Evolutionary conservation across 1,284 basidiomycete genomes (phyloP), one percentile per base, ranked within the genome.

Genomic region (Tremellales sp.): DNA sequence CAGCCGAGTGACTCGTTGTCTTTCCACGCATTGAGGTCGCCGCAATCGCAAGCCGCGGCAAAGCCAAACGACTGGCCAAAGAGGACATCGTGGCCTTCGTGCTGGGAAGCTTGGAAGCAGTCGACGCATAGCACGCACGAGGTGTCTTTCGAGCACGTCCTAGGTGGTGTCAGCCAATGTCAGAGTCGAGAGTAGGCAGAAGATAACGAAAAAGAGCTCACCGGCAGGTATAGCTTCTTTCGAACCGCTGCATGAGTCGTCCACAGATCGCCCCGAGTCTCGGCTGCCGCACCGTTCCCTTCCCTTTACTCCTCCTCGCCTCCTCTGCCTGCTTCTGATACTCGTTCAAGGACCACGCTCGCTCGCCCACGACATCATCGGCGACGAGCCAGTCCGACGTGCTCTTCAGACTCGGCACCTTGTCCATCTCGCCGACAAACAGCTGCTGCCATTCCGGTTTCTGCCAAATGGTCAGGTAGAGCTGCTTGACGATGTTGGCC

Each of bases 21-120:
- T 25, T 81, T 77, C 89, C 90, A 95, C 2, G 88, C 88, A 63
- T 92, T 86, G 22, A 79, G 76, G 63, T 94, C 91, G 18, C 90
- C 89, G 61, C 92, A 95, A 71, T 94, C 91, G 66, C 92, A 95
- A 56, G 87, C 91, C 3, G 89, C 86, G 8, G 88, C 87, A 0
- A 87, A 86, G 61, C 93, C 86, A 54, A 90, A 87, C 9, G 87
- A 85, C 52, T 90, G 85, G 68, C 88, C 89, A 74, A 93, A 93
- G 52, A 85, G 85, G 57, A 94, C 83, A 57, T 90, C 92, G 74
- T 95, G 92, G 29, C 82, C 83, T 31, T 76, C 75, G 65, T 95
- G 92, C 53, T 85, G 78, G 16, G 86, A 86, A 1, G 86, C 80
- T 53, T 87, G 83, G 72, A 92, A 97, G 70, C 92, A 95, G 40